A percentile compares a stretch with the other conserved stretches of the same genome.
Conservation (phyloP, 495 filamentous ascomycete genomes). For the Penicillium paxilli region DNA sequence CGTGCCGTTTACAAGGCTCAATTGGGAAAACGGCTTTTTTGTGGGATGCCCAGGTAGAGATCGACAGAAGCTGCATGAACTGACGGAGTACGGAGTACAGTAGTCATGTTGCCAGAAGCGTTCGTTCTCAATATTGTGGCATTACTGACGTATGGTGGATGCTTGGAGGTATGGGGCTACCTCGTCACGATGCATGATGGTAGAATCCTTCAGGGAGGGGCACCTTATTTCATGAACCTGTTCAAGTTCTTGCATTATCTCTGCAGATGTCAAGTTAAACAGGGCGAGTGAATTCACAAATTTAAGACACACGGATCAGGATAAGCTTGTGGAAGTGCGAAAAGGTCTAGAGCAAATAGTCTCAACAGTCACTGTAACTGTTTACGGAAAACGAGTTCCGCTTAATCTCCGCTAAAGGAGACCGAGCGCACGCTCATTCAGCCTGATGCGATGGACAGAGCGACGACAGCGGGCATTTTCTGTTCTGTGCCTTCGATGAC, state of each 20-base stretch:
- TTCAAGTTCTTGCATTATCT: too few species aligned
- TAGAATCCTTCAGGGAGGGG: too few species aligned
- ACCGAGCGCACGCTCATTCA: too few species aligned
- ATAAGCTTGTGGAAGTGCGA: background rate
- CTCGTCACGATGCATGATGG: too few species aligned
- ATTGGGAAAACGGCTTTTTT: background rate
- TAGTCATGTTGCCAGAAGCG: too few species aligned
- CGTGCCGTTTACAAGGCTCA: background rate
- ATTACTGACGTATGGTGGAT: background rate
- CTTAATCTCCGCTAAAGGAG: constrained; percentile 3
- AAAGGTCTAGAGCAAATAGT: background rate
- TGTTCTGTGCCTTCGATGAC: background rate
- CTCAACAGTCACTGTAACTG: background rate
- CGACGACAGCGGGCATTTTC: background rate
- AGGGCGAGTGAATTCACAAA: background rate
- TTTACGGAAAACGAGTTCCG: background rate
- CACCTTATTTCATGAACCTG: too few species aligned
- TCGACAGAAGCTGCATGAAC: background rate
- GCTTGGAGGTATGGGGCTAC: too few species aligned
- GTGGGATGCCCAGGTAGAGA: background rate
- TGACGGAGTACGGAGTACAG: too few species aligned
- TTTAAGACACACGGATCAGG: background rate
- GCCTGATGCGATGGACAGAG: background rate
- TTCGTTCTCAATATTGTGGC: background rate
- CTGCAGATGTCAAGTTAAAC: too few species aligned